Evolutionary conservation across 129 eudicot genomes (phyloP).

Genomic region (Ambrosia artemisiifolia): DNA sequence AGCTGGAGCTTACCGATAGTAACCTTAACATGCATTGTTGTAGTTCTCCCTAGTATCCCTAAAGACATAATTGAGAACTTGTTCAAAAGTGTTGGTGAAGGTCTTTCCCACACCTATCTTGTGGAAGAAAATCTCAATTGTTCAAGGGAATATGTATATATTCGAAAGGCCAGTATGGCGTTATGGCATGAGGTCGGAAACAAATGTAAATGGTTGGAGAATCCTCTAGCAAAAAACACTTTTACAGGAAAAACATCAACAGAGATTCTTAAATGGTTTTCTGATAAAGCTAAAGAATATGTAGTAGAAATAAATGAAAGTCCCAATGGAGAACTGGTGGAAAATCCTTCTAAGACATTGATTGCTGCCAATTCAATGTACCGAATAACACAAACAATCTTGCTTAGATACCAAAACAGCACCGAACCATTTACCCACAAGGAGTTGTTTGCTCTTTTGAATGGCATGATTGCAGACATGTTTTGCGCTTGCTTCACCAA

Average conservation of each 20-base stretch:
- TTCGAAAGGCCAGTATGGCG: constrained; percentile 12
- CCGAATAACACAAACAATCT: background rate
- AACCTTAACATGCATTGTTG: constrained; percentile 24
- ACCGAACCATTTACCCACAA: background rate
- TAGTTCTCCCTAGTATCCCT: constrained; percentile 2
- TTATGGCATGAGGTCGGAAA: constrained; percentile 37
- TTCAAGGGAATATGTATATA: background rate
- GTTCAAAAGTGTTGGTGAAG: constrained; percentile 22
- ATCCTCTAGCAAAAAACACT: constrained; percentile 9
- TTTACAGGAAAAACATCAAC: constrained; percentile 10
- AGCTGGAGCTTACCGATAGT: constrained; percentile 26
- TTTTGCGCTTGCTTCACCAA: constrained; percentile 8
- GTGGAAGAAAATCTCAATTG: constrained; percentile 27
- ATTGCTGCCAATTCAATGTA: constrained; percentile 44
- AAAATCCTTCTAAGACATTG: constrained; percentile 6
- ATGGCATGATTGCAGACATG: constrained; percentile 30
- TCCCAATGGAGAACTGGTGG: background rate
- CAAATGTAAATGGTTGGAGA: constrained; percentile 25
- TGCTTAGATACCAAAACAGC: constrained; percentile 1
- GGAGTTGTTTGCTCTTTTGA: constrained; percentile 7
- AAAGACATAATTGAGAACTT: background rate
- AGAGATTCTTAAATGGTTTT: constrained; percentile 23
- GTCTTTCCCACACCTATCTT: background rate
- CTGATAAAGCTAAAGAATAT: constrained; percentile 12
- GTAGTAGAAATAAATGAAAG: background rate